Conservation (phyloP, 352 stramenopile species). For the Vaucheria bursata region DNA sequence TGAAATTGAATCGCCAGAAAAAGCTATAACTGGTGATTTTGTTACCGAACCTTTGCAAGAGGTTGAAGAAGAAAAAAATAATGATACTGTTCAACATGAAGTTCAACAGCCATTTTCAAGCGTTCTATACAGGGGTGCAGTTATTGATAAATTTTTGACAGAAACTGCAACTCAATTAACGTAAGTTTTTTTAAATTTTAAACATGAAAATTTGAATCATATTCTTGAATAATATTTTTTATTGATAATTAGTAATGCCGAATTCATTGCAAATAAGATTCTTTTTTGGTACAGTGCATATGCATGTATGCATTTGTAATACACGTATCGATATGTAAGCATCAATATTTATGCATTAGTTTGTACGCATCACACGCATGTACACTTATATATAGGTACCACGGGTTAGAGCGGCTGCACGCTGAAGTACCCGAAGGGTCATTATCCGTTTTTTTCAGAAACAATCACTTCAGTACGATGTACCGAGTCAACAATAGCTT, state of each 20-base stretch:
- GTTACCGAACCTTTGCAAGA: neutral
- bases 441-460: constrained; percentile 92
- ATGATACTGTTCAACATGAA: neutral
- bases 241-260: too few relatives aligned
- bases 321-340: too few relatives aligned
- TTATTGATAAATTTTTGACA: neutral
- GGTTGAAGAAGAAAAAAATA: neutral
- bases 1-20: neutral
- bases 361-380: too few relatives aligned
- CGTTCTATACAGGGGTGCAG: neutral
- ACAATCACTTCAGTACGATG: constrained; percentile 96
- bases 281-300: too few relatives aligned
- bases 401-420: constrained; percentile 29
- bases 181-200: neutral
- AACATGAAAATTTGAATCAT: too few relatives aligned
- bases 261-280: too few relatives aligned
- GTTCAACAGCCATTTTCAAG: too few relatives aligned
- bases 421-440: constrained; percentile 49
- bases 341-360: too few relatives aligned
- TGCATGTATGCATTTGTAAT: too few relatives aligned
- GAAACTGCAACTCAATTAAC: constrained; percentile 1
- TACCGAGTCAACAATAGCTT: constrained; percentile 85
- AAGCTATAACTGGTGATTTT: neutral
- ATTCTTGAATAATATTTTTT: too few relatives aligned
- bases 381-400: constrained; percentile 22